Evolutionary conservation across 2,329 filamentous ascomycete species (phyloP).

Genomic region (Xylariaceae sp.): DNA sequence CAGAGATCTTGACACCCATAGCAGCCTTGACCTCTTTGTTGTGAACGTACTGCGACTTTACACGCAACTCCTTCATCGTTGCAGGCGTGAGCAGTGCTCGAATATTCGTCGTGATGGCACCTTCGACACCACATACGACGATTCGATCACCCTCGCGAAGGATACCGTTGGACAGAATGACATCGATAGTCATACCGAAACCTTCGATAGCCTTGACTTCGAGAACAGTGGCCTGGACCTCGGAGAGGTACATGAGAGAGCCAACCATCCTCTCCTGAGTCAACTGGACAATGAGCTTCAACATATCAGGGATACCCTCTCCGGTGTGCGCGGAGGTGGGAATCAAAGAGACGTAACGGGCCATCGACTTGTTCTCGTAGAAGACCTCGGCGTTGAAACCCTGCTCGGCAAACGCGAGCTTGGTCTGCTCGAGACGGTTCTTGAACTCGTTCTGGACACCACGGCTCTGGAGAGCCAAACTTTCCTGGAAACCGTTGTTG

Average conservation of each 20-base stretch:
- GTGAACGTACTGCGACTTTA: conserved; percentile 95
- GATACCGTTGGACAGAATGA: conserved; percentile 93
- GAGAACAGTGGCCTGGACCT: conserved; percentile 94
- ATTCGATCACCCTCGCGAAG: conserved; percentile 91
- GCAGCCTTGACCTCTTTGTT: conserved; percentile 99
- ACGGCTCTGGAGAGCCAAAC: conserved; percentile 82
- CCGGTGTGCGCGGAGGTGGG: conserved; percentile 98
- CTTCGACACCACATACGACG: conserved; percentile 93
- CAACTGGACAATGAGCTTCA: conserved; percentile 87
- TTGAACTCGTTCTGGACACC: conserved; percentile 91
- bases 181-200: conserved; percentile 97
- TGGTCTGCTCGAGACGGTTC: conserved; percentile 84
- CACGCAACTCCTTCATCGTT: conserved; percentile 84
- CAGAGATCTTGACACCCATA: conserved; percentile 97
- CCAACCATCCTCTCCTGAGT: conserved; percentile 97
- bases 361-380: conserved; percentile 98
- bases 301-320: conserved; percentile 97
- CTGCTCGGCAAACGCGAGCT: conserved; percentile 90
- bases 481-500: conserved; percentile 97
- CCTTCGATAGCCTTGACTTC: conserved; percentile 99
- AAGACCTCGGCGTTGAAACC: conserved; percentile 97
- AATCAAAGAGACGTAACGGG: conserved; percentile 88
- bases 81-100: conserved; percentile 89
- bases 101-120: conserved; percentile 91
- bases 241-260: conserved; percentile 95